phyloP scores from a whole-genome alignment of 2,329 filamentous ascomycete species.

The Cryphonectria japonica region DNA sequence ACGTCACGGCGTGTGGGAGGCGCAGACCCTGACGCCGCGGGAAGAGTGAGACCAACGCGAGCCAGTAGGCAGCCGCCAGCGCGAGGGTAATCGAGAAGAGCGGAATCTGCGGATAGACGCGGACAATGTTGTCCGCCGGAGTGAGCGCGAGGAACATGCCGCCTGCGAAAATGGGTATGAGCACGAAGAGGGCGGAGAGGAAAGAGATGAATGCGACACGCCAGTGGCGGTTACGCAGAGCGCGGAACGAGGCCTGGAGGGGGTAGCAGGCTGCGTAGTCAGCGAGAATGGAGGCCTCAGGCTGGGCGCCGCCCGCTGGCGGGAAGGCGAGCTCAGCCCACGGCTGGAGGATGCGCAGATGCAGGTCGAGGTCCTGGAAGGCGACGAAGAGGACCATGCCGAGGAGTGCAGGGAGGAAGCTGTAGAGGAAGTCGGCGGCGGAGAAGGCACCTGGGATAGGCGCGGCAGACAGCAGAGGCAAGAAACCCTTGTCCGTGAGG shows the following conservation, averaged over 20 bases:
- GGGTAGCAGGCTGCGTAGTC: conserved; percentile 73
- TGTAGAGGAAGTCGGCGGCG: conserved; percentile 85
- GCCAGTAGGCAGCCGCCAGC: conserved; percentile 70
- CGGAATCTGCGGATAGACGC: conserved; percentile 73
- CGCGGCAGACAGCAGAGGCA: conserved; percentile 65
- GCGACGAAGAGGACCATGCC: conserved; percentile 69
- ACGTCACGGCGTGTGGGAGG: conserved; percentile 74
- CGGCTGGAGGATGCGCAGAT: conserved; percentile 68
- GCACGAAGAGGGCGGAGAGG: conserved; percentile 60
- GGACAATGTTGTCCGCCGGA: conserved; percentile 51
- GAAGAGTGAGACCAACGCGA: conserved; percentile 65
- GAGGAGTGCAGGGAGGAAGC: conserved; percentile 71
- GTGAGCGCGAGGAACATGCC: conserved; percentile 77
- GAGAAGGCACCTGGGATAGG: conserved; percentile 73
- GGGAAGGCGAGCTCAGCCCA: conserved; percentile 63
- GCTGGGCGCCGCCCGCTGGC: conserved; percentile 60
- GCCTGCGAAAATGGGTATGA: conserved; percentile 69
- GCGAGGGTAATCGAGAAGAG: conserved; percentile 75
- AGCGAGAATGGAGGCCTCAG: conserved; percentile 66
- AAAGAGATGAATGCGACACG: conserved; percentile 66
- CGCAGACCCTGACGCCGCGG: conserved; percentile 64
- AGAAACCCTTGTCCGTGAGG: conserved; percentile 68
- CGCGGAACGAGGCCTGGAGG: conserved; percentile 60
- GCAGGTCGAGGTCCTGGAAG: conserved; percentile 69
- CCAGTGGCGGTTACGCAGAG: conserved; percentile 65